phyloP scores from a whole-genome alignment of 2,329 filamentous ascomycete species.

The Huntiella omanensis region DNA sequence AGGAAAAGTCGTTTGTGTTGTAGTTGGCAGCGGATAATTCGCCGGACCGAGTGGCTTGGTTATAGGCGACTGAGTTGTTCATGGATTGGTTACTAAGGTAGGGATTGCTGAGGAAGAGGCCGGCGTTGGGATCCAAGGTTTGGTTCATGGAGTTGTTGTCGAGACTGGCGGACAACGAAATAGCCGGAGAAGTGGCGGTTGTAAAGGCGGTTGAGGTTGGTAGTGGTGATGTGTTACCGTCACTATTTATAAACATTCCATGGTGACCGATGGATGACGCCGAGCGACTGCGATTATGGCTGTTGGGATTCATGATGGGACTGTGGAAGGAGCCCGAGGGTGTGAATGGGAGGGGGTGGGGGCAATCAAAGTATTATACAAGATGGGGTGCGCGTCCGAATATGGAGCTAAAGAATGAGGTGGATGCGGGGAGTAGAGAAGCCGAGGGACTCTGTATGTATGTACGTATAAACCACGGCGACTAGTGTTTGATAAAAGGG shows the following conservation, averaged over 20 bases:
- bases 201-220: slow-evolving; percentile 40
- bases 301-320: slow-evolving; percentile 22
- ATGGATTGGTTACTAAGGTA: slow-evolving; percentile 25
- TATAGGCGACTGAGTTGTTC: slow-evolving; percentile 23
- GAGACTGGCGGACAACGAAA: slow-evolving; percentile 32
- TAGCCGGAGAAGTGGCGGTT: slow-evolving; percentile 23
- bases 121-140: slow-evolving; percentile 17
- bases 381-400: slow-evolving; percentile 4
- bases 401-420: background rate
- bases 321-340: background rate
- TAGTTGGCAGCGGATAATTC: slow-evolving; percentile 20
- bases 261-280: slow-evolving; percentile 41
- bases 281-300: slow-evolving; percentile 29
- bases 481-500: too few species aligned
- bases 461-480: too few species aligned
- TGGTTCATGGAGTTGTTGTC: slow-evolving; percentile 3
- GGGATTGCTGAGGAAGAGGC: slow-evolving; percentile 22
- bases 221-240: slow-evolving; percentile 29
- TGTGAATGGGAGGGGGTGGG: slow-evolving; percentile 1
- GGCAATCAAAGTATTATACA: background rate
- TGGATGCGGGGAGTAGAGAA: background rate
- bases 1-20: slow-evolving; percentile 41
- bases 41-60: slow-evolving; percentile 19
- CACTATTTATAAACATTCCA: slow-evolving; percentile 46
- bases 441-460: too few species aligned